phyloP scores from a whole-genome alignment of 495 filamentous ascomycete species.

The Talaromyces thailandensis region DNA sequence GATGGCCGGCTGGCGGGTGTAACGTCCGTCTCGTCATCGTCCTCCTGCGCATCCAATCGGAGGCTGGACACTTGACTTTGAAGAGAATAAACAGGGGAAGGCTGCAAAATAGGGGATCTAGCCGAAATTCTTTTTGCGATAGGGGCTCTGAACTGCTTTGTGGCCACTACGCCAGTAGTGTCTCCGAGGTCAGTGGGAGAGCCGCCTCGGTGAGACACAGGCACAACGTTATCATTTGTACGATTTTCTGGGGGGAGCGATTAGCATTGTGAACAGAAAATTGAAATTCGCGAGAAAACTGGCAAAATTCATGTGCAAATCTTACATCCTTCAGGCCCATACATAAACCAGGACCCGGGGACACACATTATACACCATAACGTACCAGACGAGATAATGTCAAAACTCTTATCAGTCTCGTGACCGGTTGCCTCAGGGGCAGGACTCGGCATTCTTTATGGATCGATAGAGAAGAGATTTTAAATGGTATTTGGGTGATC shows the following conservation, averaged over 20 bases:
- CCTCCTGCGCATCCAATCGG: constrained; percentile 7
- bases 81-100: constrained; percentile 7
- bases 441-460: neutral
- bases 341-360: neutral
- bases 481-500: neutral
- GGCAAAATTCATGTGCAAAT: neutral
- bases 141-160: constrained; percentile 10
- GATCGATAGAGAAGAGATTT: neutral
- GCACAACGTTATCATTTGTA: neutral
- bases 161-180: neutral
- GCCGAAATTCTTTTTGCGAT: constrained; percentile 4
- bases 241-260: neutral
- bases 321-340: neutral
- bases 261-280: neutral
- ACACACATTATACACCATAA: neutral
- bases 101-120: constrained; percentile 6
- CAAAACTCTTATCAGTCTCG: neutral
- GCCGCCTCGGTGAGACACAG: neutral
- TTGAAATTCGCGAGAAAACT: too few relatives aligned
- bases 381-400: constrained; percentile 2
- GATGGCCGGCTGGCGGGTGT: constrained; percentile 23
- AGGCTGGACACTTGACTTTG: constrained; percentile 4
- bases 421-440: neutral
- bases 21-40: constrained; percentile 18
- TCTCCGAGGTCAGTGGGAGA: neutral